A percentile compares a stretch with the other conserved stretches of the same genome.
Evolutionary conservation across 371 early-diverging fungal genomes (phyloP).

Genomic region (Capillidium heterosporum): DNA sequence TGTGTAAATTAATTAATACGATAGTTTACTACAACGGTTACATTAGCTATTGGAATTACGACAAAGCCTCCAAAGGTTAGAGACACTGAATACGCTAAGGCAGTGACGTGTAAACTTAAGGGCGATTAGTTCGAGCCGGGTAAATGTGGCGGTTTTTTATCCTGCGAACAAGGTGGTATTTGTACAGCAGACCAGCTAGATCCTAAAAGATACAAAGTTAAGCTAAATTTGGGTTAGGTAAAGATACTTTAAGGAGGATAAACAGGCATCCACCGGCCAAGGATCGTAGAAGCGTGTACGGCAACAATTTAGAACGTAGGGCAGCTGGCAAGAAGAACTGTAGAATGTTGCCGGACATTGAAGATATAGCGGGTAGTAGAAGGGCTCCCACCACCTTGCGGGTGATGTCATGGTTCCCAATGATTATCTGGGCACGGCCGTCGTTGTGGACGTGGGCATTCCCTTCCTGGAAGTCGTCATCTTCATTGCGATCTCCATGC

Average conservation of each 20-base stretch:
- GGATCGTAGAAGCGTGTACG: slow-evolving; percentile 34
- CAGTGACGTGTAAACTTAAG: too few species aligned
- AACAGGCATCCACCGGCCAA: slow-evolving; percentile 37
- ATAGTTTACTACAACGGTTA: too few species aligned
- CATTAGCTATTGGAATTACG: too few species aligned
- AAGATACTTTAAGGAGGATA: slow-evolving; percentile 27
- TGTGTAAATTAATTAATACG: too few species aligned
- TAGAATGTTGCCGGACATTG: slow-evolving; percentile 15
- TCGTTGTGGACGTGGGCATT: not conserved
- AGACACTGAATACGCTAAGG: too few species aligned
- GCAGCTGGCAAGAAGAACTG: slow-evolving; percentile 24
- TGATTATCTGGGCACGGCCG: not conserved
- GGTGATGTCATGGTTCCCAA: not conserved
- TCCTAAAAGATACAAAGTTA: slow-evolving; percentile 9
- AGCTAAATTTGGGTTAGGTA: not conserved
- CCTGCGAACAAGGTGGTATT: not conserved
- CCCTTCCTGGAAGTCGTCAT: not conserved
- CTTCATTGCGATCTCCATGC: not conserved
- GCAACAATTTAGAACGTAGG: slow-evolving; percentile 23
- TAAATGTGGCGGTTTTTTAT: too few species aligned
- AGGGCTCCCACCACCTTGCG: slow-evolving; percentile 4
- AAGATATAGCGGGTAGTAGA: slow-evolving; percentile 13
- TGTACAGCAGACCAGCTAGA: slow-evolving; percentile 18
- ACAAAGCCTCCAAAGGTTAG: too few species aligned
- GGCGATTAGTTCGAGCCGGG: too few species aligned